Conservation (phyloP, 2,329 filamentous ascomycete species). For the Cadophora sp. region DNA sequence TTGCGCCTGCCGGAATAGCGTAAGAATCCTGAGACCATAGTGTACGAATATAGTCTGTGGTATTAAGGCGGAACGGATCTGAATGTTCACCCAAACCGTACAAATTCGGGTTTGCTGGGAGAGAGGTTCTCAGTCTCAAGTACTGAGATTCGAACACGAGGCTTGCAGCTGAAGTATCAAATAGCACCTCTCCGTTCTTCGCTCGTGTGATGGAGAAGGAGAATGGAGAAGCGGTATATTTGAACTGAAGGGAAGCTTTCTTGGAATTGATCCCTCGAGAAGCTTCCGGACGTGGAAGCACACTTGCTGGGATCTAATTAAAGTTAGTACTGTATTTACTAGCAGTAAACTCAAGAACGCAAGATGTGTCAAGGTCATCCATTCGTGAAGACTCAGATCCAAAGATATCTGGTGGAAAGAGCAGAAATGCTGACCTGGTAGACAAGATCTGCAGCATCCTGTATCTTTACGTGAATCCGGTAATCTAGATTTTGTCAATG, state of each 20-base stretch:
- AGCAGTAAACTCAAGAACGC: background rate
- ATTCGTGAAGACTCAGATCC: background rate
- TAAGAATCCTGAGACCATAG: constrained; percentile 68
- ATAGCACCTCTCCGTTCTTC: constrained; percentile 59
- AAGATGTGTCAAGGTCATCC: background rate
- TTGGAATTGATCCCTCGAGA: constrained; percentile 41
- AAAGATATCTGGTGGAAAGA: background rate
- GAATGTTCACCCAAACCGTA: constrained; percentile 72
- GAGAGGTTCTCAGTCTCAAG: constrained; percentile 63
- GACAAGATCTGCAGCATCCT: constrained; percentile 62
- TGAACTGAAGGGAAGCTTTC: constrained; percentile 56
- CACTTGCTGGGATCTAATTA: constrained; percentile 61
- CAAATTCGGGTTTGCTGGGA: constrained; percentile 64
- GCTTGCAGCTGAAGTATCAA: constrained; percentile 63
- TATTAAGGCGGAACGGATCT: constrained; percentile 63
- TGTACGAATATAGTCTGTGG: constrained; percentile 65
- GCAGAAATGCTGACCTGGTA: constrained; percentile 49
- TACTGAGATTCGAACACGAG: constrained; percentile 71
- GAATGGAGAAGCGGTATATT: constrained; percentile 61
- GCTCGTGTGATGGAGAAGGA: constrained; percentile 62
- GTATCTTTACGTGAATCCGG: constrained; percentile 69
- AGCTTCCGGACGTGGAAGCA: constrained; percentile 59
- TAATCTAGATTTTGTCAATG: constrained; percentile 49
- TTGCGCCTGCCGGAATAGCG: constrained; percentile 58
- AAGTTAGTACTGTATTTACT: background rate